Conservation (phyloP, 2,329 filamentous ascomycete genomes). For the Hypoxylon sp. region DNA sequence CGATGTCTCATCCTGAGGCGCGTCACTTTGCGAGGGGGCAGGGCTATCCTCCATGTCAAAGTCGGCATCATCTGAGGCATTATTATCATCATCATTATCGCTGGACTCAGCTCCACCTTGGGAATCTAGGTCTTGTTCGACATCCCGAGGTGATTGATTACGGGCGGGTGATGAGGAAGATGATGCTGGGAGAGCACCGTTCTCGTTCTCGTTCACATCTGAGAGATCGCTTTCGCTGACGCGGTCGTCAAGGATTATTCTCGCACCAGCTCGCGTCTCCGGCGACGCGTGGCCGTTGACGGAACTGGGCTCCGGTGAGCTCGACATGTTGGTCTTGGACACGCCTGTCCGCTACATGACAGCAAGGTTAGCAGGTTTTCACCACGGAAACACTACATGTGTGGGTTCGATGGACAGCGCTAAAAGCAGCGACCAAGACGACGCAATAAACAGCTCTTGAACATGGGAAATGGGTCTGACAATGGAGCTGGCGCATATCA, state of each 20-base stretch:
- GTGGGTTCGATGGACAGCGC: slow-evolving; percentile 50
- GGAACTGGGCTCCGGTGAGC: slow-evolving; percentile 72
- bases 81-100: slow-evolving; percentile 65
- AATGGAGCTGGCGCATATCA: slow-evolving; percentile 55
- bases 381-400: slow-evolving; percentile 40
- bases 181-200: slow-evolving; percentile 62
- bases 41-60: slow-evolving; percentile 80
- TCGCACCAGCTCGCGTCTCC: slow-evolving; percentile 62
- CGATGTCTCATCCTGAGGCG: slow-evolving; percentile 69
- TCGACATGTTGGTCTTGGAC: slow-evolving; percentile 69
- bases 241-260: slow-evolving; percentile 57
- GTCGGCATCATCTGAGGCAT: slow-evolving; percentile 78
- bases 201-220: slow-evolving; percentile 72
- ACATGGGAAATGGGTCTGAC: slow-evolving; percentile 56
- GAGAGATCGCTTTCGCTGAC: slow-evolving; percentile 83
- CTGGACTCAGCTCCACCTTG: slow-evolving; percentile 60
- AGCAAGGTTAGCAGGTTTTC: slow-evolving; percentile 62
- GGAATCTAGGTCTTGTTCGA: slow-evolving; percentile 57
- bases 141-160: slow-evolving; percentile 51
- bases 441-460: slow-evolving; percentile 54
- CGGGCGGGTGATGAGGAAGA: slow-evolving; percentile 60
- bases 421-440: slow-evolving; percentile 55
- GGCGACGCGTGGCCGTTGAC: slow-evolving; percentile 77
- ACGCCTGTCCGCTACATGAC: slow-evolving; percentile 72
- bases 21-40: slow-evolving; percentile 64